A percentile compares a stretch with the other conserved stretches of the same genome.
Evolutionary conservation across 208 protist species (phyloP).

Genomic region (Leishmania tarentolae): DNA sequence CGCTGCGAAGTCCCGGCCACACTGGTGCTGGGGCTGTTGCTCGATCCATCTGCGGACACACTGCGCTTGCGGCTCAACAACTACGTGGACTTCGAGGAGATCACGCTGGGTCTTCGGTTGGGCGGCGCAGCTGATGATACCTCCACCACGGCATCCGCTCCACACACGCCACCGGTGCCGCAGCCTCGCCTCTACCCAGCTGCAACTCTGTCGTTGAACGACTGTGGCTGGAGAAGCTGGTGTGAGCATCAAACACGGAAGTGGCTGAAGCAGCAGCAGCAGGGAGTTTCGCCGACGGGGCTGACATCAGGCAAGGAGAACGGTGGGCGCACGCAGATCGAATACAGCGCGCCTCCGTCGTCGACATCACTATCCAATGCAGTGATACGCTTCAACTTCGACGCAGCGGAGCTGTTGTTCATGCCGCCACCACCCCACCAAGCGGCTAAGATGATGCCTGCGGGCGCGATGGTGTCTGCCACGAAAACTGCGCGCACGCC

Average conservation of each 20-base stretch:
- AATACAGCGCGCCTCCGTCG: background rate
- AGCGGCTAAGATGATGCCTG: background rate
- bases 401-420: constrained; percentile 22
- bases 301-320: background rate
- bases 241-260: constrained; percentile 20
- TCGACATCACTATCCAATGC: constrained; percentile 15
- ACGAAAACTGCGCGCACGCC: background rate
- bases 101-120: background rate
- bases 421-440: constrained; percentile 9
- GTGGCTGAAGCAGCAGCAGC: constrained; percentile 14
- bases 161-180: background rate
- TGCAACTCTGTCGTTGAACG: constrained; percentile 30
- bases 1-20: background rate
- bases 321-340: background rate
- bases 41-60: constrained; percentile 4
- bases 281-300: background rate
- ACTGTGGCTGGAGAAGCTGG: constrained; percentile 30
- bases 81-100: constrained; percentile 20
- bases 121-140: background rate
- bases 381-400: constrained; percentile 36
- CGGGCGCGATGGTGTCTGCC: constrained; percentile 2
- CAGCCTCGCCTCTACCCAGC: constrained; percentile 22
- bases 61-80: constrained; percentile 35
- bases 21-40: constrained; percentile 22
- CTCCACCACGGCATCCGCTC: background rate